phyloP scores from a whole-genome alignment of 331 rosid species.

The Malus hybrid region DNA sequence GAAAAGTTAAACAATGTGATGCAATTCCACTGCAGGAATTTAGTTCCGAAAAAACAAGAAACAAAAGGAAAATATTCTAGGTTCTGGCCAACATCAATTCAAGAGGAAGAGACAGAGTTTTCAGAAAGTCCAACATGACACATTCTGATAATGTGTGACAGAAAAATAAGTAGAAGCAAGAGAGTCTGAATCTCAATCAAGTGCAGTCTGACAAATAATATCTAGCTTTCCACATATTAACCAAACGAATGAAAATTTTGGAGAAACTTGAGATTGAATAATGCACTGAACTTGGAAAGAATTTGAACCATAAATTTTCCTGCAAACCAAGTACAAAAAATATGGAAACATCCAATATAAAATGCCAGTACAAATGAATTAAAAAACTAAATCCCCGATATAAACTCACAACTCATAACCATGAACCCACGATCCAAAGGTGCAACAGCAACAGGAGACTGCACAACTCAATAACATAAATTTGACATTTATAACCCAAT shows the following conservation, averaged over 20 bases:
- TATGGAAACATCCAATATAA: not conserved
- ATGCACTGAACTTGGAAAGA: not conserved
- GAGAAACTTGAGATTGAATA: not conserved
- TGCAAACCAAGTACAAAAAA: not conserved
- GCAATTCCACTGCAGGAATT: not conserved
- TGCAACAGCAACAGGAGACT: not conserved
- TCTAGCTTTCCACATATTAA: not conserved
- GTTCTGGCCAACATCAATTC: not conserved
- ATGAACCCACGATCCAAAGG: not conserved
- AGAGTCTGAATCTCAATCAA: not conserved
- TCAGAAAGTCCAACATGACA: not conserved
- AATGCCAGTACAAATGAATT: not conserved
- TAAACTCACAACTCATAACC: slow-evolving; percentile 3
- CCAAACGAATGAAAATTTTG: not conserved
- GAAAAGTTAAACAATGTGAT: not conserved
- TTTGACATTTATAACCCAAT: not conserved
- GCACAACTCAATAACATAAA: not conserved
- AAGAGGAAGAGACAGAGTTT: not conserved
- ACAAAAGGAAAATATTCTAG: not conserved
- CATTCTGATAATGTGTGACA: not conserved
- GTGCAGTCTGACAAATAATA: not conserved
- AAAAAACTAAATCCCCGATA: not conserved
- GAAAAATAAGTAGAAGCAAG: not conserved
- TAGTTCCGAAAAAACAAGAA: not conserved
- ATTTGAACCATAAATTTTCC: not conserved